These are phyloP conservation scores for Triglochin maritima DNA, from an alignment of 106 monocot genomes.

Conservation along the genomic window DNA sequence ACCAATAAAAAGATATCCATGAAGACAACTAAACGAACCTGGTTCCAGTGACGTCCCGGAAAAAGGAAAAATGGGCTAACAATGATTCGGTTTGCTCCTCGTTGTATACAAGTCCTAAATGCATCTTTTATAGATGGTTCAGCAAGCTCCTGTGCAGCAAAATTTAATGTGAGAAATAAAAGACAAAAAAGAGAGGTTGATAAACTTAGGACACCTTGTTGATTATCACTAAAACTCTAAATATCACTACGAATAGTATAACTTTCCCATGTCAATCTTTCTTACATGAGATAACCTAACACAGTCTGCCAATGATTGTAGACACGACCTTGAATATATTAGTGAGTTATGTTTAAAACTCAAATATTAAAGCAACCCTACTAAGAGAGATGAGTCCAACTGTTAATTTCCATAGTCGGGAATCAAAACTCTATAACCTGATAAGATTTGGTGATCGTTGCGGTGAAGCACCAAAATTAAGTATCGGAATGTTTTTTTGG, in stretches of 20 bases:
- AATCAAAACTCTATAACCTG: too few relatives aligned
- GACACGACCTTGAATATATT: too few relatives aligned
- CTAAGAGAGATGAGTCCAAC: too few relatives aligned
- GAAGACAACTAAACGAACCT: constrained; percentile 16
- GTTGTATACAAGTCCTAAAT: constrained; percentile 57
- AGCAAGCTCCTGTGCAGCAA: constrained; percentile 52
- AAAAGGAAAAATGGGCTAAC: constrained; percentile 92
- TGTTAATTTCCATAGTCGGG: too few relatives aligned
- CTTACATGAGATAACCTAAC: too few relatives aligned
- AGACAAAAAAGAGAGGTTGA: background rate
- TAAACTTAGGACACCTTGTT: background rate
- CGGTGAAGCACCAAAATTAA: too few relatives aligned
- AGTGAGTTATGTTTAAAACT: too few relatives aligned
- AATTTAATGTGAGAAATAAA: background rate
- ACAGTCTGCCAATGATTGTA: too few relatives aligned
- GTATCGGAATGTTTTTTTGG: too few relatives aligned
- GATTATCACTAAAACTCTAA: background rate
- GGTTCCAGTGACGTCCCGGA: constrained; percentile 86
- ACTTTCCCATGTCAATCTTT: too few relatives aligned
- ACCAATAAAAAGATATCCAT: background rate
- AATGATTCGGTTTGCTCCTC: constrained; percentile 69
- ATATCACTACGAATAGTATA: background rate
- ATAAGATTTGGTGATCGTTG: too few relatives aligned
- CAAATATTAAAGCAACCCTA: too few relatives aligned
- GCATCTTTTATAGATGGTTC: constrained; percentile 84